These are phyloP conservation scores for Mycena epipterygia DNA, from an alignment of 768 basidiomycete species.

Conservation along the genomic window DNA sequence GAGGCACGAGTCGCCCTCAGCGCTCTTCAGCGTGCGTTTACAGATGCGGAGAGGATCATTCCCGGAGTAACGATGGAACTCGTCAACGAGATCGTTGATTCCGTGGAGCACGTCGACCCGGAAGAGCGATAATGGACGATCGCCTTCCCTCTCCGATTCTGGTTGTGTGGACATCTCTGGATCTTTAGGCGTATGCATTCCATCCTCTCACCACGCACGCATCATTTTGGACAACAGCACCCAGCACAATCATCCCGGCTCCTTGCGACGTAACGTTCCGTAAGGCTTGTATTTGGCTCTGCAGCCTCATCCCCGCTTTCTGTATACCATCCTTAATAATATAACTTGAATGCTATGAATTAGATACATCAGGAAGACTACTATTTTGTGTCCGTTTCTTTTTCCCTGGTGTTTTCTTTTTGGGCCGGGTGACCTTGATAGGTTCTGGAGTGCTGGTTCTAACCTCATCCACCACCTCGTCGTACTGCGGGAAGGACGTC, in stretches of 20 bases:
- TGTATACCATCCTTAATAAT: constrained; percentile 44
- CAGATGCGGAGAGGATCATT: constrained; percentile 94
- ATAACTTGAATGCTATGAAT: constrained; percentile 38
- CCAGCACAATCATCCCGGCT: constrained; percentile 19
- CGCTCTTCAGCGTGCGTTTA: constrained; percentile 91
- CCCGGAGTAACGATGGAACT: constrained; percentile 95
- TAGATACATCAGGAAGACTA: constrained; percentile 22
- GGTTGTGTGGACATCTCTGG: constrained; percentile 14
- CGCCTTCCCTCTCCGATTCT: constrained; percentile 15
- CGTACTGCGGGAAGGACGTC: constrained; percentile 65
- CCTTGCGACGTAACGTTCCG: constrained; percentile 24
- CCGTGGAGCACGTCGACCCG: constrained; percentile 91
- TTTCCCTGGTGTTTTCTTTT: constrained; percentile 74
- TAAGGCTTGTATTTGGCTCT: constrained; percentile 31
- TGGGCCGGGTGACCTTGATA: constrained; percentile 81
- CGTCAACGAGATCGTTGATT: constrained; percentile 94
- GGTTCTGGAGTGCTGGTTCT: constrained; percentile 72
- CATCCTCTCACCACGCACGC: constrained; percentile 27
- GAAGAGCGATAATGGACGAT: constrained; percentile 67
- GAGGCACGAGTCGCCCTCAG: constrained; percentile 91
- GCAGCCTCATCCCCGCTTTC: constrained; percentile 36
- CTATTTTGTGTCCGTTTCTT: constrained; percentile 71
- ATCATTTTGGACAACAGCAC: constrained; percentile 36
- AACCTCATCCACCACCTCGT: constrained; percentile 64
- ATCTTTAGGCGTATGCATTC: constrained; percentile 13